phyloP scores from a whole-genome alignment of 805 yeast genomes.

The Metschnikowia baotianmanensis region DNA sequence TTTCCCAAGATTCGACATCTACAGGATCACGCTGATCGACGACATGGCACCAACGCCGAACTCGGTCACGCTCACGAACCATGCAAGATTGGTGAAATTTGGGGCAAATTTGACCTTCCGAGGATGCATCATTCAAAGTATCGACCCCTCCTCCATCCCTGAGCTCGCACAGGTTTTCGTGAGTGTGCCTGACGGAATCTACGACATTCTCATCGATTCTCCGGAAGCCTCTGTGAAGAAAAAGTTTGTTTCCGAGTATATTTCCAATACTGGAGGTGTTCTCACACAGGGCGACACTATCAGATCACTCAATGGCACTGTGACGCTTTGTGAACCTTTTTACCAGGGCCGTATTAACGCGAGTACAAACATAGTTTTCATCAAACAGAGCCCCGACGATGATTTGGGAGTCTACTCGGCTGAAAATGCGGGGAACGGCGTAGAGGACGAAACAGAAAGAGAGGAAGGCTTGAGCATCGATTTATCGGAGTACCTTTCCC shows the following conservation, averaged over 20 bases:
- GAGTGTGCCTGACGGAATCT: constrained; percentile 45
- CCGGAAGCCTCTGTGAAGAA: constrained; percentile 33
- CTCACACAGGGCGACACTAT: constrained; percentile 44
- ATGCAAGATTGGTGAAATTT: constrained; percentile 31
- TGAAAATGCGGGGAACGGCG: too few species aligned
- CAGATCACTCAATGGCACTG: constrained; percentile 45
- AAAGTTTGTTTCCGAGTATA: constrained; percentile 29
- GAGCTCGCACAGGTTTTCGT: constrained; percentile 44
- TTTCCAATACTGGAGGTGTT: constrained; percentile 23
- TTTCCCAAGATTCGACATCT: constrained; percentile 34
- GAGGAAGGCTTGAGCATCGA: constrained; percentile 21
- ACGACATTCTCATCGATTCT: constrained; percentile 31
- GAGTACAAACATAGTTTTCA: constrained; percentile 53
- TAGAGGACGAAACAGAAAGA: neutral
- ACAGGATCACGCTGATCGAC: constrained; percentile 33
- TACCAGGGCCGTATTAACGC: constrained; percentile 58
- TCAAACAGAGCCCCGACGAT: constrained; percentile 25
- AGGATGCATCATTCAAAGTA: constrained; percentile 35
- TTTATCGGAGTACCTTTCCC: constrained; percentile 33
- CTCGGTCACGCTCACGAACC: constrained; percentile 40
- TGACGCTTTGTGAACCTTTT: constrained; percentile 68
- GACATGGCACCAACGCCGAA: constrained; percentile 23
- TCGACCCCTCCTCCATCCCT: constrained; percentile 33
- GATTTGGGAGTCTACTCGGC: too few species aligned
- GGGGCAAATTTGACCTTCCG: constrained; percentile 43